Evolutionary conservation across 2,329 filamentous ascomycete species (phyloP).

Genomic region (Penicillium sp.): DNA sequence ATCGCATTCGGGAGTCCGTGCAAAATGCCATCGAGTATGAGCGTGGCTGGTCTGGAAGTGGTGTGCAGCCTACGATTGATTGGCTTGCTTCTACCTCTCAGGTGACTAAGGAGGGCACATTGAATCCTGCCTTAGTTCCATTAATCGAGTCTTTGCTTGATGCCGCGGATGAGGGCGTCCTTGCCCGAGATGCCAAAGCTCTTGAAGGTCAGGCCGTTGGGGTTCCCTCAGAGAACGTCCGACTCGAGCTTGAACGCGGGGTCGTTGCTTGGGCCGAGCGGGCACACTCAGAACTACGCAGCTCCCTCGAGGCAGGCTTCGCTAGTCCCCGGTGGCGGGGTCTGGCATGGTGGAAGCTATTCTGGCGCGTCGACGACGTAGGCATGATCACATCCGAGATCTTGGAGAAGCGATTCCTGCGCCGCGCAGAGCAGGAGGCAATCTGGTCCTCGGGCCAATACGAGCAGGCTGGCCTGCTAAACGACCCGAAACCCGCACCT

Average conservation of each 20-base stretch:
- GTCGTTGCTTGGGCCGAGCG: conserved; percentile 74
- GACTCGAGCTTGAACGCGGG: conserved; percentile 55
- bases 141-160: conserved; percentile 68
- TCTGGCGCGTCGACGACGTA: conserved; percentile 93
- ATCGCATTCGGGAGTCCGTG: conserved; percentile 67
- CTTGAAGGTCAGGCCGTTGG: conserved; percentile 30
- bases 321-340: conserved; percentile 74
- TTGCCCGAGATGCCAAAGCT: conserved; percentile 29
- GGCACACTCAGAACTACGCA: conserved; percentile 80
- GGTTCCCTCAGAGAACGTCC: conserved; percentile 45
- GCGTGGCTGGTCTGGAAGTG: conserved; percentile 71
- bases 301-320: conserved; percentile 76
- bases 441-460: conserved; percentile 81
- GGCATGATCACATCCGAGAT: conserved; percentile 79
- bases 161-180: conserved; percentile 35
- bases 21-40: conserved; percentile 72
- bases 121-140: conserved; percentile 66
- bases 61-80: conserved; percentile 62
- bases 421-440: conserved; percentile 74
- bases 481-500: conserved; percentile 18
- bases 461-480: conserved; percentile 60
- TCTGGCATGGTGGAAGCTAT: conserved; percentile 89
- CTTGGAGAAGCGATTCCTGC: conserved; percentile 73
- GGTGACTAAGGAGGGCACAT: conserved; percentile 41
- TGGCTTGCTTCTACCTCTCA: conserved; percentile 57